A percentile compares a stretch with the other conserved stretches of the same genome.
These are phyloP conservation scores for Penicillium sp. DNA, from an alignment of 2,329 filamentous ascomycete genomes.

Conservation along the genomic window DNA sequence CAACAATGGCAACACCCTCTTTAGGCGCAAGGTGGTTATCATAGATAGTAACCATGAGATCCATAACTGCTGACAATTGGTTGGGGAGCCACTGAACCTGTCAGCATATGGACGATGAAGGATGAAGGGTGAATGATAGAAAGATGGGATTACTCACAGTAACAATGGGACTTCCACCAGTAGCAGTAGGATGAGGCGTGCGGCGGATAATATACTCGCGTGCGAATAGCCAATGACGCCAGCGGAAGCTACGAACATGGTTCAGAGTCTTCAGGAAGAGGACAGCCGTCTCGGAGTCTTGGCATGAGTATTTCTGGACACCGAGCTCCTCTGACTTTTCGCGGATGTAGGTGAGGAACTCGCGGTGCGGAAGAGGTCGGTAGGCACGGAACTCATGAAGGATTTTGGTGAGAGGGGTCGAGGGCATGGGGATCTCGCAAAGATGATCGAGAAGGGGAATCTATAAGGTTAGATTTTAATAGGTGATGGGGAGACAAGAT, in stretches of 20 bases:
- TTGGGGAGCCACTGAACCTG: conserved; percentile 46
- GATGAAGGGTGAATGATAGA: too few species aligned
- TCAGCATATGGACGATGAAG: not conserved
- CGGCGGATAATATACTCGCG: conserved; percentile 50
- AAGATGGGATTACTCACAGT: conserved; percentile 33
- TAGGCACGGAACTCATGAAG: conserved; percentile 86
- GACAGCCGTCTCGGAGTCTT: conserved; percentile 41
- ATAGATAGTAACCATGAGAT: conserved; percentile 48
- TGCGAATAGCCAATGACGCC: conserved; percentile 51
- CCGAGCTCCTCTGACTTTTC: conserved; percentile 50
- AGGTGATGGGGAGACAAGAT: not conserved
- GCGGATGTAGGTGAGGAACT: conserved; percentile 73
- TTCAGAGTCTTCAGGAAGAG: conserved; percentile 47
- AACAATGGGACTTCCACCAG: conserved; percentile 50
- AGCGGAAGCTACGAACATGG: conserved; percentile 50
- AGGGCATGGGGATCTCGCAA: conserved; percentile 80
- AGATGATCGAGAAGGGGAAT: conserved; percentile 87
- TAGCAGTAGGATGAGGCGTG: conserved; percentile 47
- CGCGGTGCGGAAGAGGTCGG: conserved; percentile 81
- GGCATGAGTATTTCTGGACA: conserved; percentile 37
- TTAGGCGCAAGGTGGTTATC: conserved; percentile 37
- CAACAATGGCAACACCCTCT: conserved; percentile 20
- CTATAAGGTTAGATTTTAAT: conserved; percentile 29
- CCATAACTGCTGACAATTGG: conserved; percentile 50
- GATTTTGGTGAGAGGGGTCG: conserved; percentile 84